Conservation (phyloP, 495 filamentous ascomycete genomes). For the Clavariopsis aquatica region DNA sequence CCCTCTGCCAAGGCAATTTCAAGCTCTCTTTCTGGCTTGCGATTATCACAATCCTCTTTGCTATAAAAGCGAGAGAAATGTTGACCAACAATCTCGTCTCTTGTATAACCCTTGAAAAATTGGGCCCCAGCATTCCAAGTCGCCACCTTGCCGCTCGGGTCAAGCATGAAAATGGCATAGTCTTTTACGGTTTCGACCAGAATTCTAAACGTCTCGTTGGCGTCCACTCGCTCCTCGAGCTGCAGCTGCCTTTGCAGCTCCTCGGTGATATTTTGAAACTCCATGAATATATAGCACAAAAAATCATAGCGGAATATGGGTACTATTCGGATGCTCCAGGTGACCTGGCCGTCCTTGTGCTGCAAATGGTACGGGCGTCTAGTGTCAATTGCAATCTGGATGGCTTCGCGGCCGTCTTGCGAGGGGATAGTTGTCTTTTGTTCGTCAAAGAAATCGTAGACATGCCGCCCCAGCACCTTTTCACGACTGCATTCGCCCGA, state of each 20-base stretch:
- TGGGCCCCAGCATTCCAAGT: constrained; percentile 66
- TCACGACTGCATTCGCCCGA: constrained; percentile 17
- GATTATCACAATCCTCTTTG: constrained; percentile 52
- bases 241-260: constrained; percentile 20
- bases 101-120: constrained; percentile 60
- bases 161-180: constrained; percentile 69
- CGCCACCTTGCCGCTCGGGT: constrained; percentile 57
- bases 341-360: constrained; percentile 3
- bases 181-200: constrained; percentile 66
- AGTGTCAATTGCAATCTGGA: constrained; percentile 11
- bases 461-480: constrained; percentile 12
- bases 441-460: constrained; percentile 21
- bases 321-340: constrained; percentile 29
- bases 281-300: constrained; percentile 28
- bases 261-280: constrained; percentile 29
- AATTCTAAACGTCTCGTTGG: constrained; percentile 63
- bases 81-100: constrained; percentile 60
- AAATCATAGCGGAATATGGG: constrained; percentile 23
- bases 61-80: constrained; percentile 68
- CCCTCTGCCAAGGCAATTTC: constrained; percentile 61
- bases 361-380: constrained; percentile 11
- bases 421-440: constrained; percentile 14
- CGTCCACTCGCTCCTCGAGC: constrained; percentile 48
- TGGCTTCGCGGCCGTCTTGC: constrained; percentile 18
- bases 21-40: constrained; percentile 60